Percentiles rank a stretch among this genome's conserved stretches.
Evolutionary conservation across 768 basidiomycete species (phyloP).

Genomic region (Boletus pseudo-olivaceus): DNA sequence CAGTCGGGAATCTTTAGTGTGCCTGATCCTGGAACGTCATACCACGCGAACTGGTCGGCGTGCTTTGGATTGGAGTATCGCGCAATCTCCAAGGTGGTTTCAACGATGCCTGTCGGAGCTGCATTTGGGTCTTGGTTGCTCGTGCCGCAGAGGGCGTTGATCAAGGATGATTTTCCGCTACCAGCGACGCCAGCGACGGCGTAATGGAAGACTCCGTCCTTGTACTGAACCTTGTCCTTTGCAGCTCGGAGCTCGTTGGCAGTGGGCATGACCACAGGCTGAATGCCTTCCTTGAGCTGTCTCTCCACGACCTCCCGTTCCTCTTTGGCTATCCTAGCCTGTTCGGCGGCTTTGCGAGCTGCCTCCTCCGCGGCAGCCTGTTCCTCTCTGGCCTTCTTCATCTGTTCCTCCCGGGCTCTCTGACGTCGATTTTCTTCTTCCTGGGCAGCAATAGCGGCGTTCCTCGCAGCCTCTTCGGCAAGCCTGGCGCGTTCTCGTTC

Average conservation of each 20-base stretch:
- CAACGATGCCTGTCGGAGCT: slow-evolving; percentile 32
- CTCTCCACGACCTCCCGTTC: slow-evolving; percentile 22
- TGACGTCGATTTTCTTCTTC: slow-evolving; percentile 24
- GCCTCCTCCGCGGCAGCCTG: slow-evolving; percentile 24
- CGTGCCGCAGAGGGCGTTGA: slow-evolving; percentile 34
- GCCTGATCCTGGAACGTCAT: slow-evolving; percentile 37
- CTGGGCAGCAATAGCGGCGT: slow-evolving; percentile 21
- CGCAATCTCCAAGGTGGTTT: slow-evolving; percentile 28
- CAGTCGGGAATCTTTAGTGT: slow-evolving; percentile 35
- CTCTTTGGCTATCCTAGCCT: slow-evolving; percentile 20
- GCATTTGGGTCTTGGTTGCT: slow-evolving; percentile 24
- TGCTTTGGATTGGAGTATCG: slow-evolving; percentile 30
- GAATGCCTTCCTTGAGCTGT: slow-evolving; percentile 25
- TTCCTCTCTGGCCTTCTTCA: slow-evolving; percentile 11
- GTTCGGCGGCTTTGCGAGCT: slow-evolving; percentile 20
- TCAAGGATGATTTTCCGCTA: slow-evolving; percentile 30
- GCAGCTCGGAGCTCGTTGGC: slow-evolving; percentile 22
- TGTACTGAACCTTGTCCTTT: slow-evolving; percentile 25
- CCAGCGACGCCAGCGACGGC: slow-evolving; percentile 31
- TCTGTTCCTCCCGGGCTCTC: slow-evolving; percentile 19
- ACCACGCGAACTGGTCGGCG: slow-evolving; percentile 31
- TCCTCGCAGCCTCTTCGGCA: slow-evolving; percentile 24
- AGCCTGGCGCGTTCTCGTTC: slow-evolving; percentile 16
- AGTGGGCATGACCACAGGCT: slow-evolving; percentile 31
- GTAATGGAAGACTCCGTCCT: slow-evolving; percentile 29